These are phyloP conservation scores for Leptosphaerulina australis DNA, from an alignment of 2,329 filamentous ascomycete genomes.

Conservation along the genomic window DNA sequence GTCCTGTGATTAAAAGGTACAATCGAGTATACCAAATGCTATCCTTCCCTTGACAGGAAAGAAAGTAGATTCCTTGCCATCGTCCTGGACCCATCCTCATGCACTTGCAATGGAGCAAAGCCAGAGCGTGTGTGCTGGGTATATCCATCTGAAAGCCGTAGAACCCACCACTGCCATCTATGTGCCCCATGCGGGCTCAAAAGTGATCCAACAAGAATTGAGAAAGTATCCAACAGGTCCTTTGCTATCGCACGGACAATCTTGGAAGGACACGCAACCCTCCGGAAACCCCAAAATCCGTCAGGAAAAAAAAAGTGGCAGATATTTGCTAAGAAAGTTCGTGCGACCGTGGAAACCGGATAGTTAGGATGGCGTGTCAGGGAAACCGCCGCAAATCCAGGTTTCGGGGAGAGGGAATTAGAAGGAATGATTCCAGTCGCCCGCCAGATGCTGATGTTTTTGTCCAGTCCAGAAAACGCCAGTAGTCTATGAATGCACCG, in stretches of 20 bases:
- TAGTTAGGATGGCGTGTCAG: slow-evolving; percentile 14
- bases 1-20: slow-evolving; percentile 17
- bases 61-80: slow-evolving; percentile 3
- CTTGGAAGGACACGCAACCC: neutral
- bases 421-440: slow-evolving; percentile 22
- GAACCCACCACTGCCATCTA: slow-evolving; percentile 16
- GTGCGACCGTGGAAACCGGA: slow-evolving; percentile 14
- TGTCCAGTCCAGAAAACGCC: slow-evolving; percentile 31
- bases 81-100: slow-evolving; percentile 2
- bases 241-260: slow-evolving; percentile 4
- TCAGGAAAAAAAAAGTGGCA: slow-evolving; percentile 2
- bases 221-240: slow-evolving; percentile 2
- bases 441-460: slow-evolving; percentile 37
- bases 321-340: slow-evolving; percentile 8
- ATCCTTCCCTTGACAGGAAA: slow-evolving; percentile 3
- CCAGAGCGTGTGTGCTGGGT: slow-evolving; percentile 10
- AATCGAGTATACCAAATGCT: slow-evolving; percentile 15
- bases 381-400: slow-evolving; percentile 14
- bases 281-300: neutral
- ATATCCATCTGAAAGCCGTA: slow-evolving; percentile 11
- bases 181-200: slow-evolving; percentile 12
- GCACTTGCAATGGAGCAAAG: slow-evolving; percentile 6
- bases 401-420: slow-evolving; percentile 10
- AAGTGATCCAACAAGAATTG: slow-evolving; percentile 13
- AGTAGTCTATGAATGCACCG: slow-evolving; percentile 34